Evolutionary conservation across 192 early-diverging fungal genomes (phyloP).

Genomic region (Coemansia sp.): DNA sequence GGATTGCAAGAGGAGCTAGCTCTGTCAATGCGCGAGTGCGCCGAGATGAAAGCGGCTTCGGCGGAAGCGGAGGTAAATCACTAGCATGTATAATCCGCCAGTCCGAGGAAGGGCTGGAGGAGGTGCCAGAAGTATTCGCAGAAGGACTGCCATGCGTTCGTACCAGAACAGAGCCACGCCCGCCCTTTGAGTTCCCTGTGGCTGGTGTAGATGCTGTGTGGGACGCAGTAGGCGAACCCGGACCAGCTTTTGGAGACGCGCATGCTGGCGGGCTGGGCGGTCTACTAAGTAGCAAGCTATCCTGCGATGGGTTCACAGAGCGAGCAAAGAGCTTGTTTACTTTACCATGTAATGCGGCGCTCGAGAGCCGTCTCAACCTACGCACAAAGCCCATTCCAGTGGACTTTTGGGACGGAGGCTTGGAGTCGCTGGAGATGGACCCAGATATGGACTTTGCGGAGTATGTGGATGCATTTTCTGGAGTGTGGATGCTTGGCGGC

Average conservation of each 20-base stretch:
- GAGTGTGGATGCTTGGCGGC: slow-evolving; percentile 32
- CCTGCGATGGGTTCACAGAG: slow-evolving; percentile 44
- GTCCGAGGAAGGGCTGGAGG: slow-evolving; percentile 18
- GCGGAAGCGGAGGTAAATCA: slow-evolving; percentile 30
- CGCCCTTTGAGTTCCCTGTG: background rate
- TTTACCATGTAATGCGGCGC: slow-evolving; percentile 47
- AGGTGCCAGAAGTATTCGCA: slow-evolving; percentile 19
- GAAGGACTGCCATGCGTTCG: slow-evolving; percentile 12
- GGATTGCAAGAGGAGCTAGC: slow-evolving; percentile 31
- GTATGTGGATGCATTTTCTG: slow-evolving; percentile 40
- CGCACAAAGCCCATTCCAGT: slow-evolving; percentile 45
- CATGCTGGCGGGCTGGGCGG: slow-evolving; percentile 22
- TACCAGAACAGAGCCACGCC: background rate
- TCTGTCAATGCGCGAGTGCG: slow-evolving; percentile 47
- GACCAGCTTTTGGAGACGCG: slow-evolving; percentile 12
- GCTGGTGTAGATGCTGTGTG: background rate
- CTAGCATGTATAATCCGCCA: slow-evolving; percentile 20
- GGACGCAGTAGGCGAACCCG: slow-evolving; percentile 8
- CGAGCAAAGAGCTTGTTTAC: slow-evolving; percentile 53
- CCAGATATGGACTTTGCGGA: slow-evolving; percentile 32
- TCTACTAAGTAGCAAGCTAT: slow-evolving; percentile 32
- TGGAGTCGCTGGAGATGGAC: slow-evolving; percentile 41
- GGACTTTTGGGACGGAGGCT: slow-evolving; percentile 51
- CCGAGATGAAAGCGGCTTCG: slow-evolving; percentile 30
- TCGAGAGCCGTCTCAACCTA: slow-evolving; percentile 46